Percentiles rank a stretch among this genome's conserved stretches.
These are phyloP conservation scores for Penicillium ochrochloron DNA, from an alignment of 495 filamentous ascomycete species.

Conservation along the genomic window DNA sequence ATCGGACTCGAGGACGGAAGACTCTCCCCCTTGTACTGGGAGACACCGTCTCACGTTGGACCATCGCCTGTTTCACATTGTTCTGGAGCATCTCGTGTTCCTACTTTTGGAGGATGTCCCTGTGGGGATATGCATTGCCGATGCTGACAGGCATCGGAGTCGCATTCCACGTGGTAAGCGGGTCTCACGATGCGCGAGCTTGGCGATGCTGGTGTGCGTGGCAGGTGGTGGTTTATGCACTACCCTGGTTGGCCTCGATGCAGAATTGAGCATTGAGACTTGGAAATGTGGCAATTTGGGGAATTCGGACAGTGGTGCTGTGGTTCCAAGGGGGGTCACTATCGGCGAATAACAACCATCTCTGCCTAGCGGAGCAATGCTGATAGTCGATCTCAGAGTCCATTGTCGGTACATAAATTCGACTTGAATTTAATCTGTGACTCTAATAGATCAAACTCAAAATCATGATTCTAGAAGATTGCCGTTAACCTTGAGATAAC, in stretches of 20 bases:
- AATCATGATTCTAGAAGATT: background rate
- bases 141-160: slow-evolving; percentile 6
- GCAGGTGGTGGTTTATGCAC: slow-evolving; percentile 13
- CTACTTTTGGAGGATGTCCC: slow-evolving; percentile 40
- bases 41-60: slow-evolving; percentile 44
- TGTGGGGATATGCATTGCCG: slow-evolving; percentile 15
- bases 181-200: slow-evolving; percentile 6
- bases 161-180: slow-evolving; percentile 17
- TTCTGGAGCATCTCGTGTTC: slow-evolving; percentile 49
- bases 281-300: background rate
- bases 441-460: background rate
- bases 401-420: background rate
- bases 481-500: background rate
- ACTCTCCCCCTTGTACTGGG: slow-evolving; percentile 51
- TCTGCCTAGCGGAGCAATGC: background rate
- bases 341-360: background rate
- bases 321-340: background rate
- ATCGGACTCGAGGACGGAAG: slow-evolving; percentile 44
- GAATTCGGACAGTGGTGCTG: background rate
- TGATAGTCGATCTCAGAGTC: background rate
- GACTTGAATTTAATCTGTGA: background rate
- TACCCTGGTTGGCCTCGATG: background rate
- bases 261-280: background rate
- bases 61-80: slow-evolving; percentile 40
- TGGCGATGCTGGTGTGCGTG: slow-evolving; percentile 15